Base-by-base conservation (phyloP, 1,139 yeast species). In the Yamadazyma sp. region DNA sequence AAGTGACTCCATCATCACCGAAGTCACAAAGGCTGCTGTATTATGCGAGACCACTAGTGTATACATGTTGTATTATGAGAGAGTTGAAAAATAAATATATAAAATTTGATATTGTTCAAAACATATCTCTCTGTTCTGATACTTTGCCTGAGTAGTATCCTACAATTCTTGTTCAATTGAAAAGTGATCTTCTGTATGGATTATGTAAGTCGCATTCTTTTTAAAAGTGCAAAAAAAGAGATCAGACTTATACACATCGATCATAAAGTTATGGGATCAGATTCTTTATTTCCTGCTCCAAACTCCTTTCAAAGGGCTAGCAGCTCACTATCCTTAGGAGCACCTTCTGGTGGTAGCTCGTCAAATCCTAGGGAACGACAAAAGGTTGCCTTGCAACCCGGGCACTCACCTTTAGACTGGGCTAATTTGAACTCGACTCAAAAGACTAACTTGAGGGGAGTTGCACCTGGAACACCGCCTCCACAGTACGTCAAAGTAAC, bases 341-440 rank as follows among this genome's bases (percentile, higher is more conserved):
- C n/a, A 3, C 4, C 18, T 18, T 27, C 29, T 7, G 27, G 18
- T 13, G 20, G n/a, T 28, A 6, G n/a, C 17, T 13, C 32, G 12
- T 24, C 33, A 6, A 31, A 20, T 31, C 9, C 49, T 12, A 40
- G 48, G 42, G 43, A 37, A 21, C 42, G 52, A 35, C 47, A 43
- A 23, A 86, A 86, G 50, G 90, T 86, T 1, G 73, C 63, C 1
- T 65, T 87, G 10, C 67, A 74, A 33, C 95, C 94, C 0, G 95
- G 95, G 0, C 88, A 81, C 54, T 87, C 95, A 1, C 92, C 95
- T 0, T 61, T 87, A 41, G 95, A 87, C 56, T 87, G 96, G 96
- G 95, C 92, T 9, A 61, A 70, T 9, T 57, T 80, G 29, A 57
- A 50, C 9, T 32, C 47, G 6, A 42, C 49, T 7, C 52, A 57